Conservation (phyloP, 352 stramenopile species). For the Globisporangium solare region DNA sequence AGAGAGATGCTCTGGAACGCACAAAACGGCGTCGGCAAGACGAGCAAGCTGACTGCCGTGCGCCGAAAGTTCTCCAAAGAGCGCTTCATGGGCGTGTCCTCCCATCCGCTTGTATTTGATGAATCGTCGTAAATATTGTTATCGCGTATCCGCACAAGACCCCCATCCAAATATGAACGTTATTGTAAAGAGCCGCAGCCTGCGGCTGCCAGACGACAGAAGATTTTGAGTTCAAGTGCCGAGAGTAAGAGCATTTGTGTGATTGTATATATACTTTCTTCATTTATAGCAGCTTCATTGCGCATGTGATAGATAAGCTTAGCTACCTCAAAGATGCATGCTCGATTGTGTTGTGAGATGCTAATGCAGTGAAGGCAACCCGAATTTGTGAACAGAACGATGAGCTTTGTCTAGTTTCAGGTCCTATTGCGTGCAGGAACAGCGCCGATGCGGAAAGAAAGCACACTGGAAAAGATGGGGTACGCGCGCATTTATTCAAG, state of each 20-base stretch:
- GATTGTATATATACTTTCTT: constrained; percentile 2
- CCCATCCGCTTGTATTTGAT: constrained; percentile 49
- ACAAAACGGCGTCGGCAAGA: constrained; percentile 59
- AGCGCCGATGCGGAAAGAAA: background rate
- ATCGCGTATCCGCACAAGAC: constrained; percentile 7
- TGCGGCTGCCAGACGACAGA: constrained; percentile 3
- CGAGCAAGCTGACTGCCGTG: constrained; percentile 74
- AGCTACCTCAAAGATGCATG: background rate
- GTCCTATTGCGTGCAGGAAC: background rate
- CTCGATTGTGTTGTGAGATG: background rate
- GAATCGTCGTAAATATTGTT: constrained; percentile 32
- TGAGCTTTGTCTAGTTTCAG: background rate
- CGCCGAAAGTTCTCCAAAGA: constrained; percentile 86
- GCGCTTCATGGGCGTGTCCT: constrained; percentile 69
- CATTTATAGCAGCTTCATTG: constrained; percentile 1
- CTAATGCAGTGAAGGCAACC: background rate
- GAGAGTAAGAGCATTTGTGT: constrained; percentile 5
- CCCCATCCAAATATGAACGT: constrained; percentile 11
- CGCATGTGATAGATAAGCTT: background rate
- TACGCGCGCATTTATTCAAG: constrained; percentile 9
- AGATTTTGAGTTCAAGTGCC: constrained; percentile 4
- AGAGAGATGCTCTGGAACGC: constrained; percentile 81
- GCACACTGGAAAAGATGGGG: background rate
- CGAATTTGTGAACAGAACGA: constrained; percentile 2
- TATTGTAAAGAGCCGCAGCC: constrained; percentile 15